Base-by-base conservation (phyloP, 257 asterid species). In the Phtheirospermum japonicum region DNA sequence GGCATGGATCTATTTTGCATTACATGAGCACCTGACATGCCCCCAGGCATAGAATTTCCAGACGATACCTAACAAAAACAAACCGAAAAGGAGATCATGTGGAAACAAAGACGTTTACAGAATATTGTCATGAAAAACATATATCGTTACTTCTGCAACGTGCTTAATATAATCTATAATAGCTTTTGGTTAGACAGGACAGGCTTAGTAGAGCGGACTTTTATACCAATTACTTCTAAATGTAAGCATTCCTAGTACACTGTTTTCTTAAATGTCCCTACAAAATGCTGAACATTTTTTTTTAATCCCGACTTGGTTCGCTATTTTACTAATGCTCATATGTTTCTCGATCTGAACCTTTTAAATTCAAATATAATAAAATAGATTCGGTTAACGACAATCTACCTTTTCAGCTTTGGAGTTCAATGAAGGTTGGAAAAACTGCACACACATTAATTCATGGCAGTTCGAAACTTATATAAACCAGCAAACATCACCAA, bases 1-100 rank as follows among this genome's bases (percentile, higher is more conserved):
- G 93, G 90, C 64, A 84, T 82, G 39, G 95, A 75, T 76, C 98
- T 86, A 66, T 79, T 75, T 71, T 76, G 86, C 88, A 86, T 89
- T 52, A 74, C 90, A 71, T 92, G 96, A 49, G 83, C 77, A 64
- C 96, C 97, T 51, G 69, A 77, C 79, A 86, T 79, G 57, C 82
- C 83, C 61, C 92, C 89, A 19, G 95, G 63, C 63, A 76, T 73
- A 5, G 83, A 68, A 77, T 82, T 83, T 62, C 89, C 94, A 26
- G 96, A 71, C 68, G 97, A 79, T 60, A 67, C 89, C 97, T 92
- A 82, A 54, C 17, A 57, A 67, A 18, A 66, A 26, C 13, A 72
- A 57, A 34, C 39, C 26, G 42, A 23, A 30, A 66, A 40, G 53
- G 43, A 62, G 64, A 52, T 19, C 33, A 59, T 30, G 32, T 68